These are phyloP conservation scores for Paraphaeosphaeria sporulosa DNA, from an alignment of 2,329 filamentous ascomycete genomes.

Conservation along the genomic window DNA sequence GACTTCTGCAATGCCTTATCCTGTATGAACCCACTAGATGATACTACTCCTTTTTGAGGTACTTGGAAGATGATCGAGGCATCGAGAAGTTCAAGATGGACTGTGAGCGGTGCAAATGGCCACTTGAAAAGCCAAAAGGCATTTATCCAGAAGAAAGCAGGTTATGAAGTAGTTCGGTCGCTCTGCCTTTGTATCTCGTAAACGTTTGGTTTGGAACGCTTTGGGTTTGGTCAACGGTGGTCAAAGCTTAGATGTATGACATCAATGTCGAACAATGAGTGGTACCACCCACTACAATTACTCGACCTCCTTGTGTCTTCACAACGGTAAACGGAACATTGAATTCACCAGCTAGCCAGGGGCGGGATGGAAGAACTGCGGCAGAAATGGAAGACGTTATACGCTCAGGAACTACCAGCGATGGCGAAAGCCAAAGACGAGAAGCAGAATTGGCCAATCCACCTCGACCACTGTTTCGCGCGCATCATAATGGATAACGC, in stretches of 20 bases:
- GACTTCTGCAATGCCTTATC: too few species aligned
- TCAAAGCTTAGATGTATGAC: neutral
- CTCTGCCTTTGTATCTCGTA: too few species aligned
- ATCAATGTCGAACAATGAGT: neutral
- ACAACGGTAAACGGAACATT: neutral
- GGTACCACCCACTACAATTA: neutral
- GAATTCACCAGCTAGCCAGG: neutral
- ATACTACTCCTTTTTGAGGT: too few species aligned
- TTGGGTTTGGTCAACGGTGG: neutral
- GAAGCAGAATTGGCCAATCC: neutral
- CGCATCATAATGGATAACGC: neutral
- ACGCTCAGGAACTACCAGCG: neutral
- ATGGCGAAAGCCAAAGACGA: neutral
- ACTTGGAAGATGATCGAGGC: too few species aligned
- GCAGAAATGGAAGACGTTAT: neutral
- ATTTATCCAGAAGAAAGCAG: too few species aligned
- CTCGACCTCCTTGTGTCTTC: neutral
- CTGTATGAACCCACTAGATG: too few species aligned
- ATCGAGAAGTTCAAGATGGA: too few species aligned
- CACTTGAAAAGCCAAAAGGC: too few species aligned
- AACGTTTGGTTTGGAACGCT: too few species aligned
- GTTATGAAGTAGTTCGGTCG: too few species aligned
- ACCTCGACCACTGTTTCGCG: neutral
- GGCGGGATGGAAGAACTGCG: neutral
- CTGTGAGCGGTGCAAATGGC: too few species aligned